Conservation (phyloP, 306 rosid genomes). For the Astragalus glycyphyllos region DNA sequence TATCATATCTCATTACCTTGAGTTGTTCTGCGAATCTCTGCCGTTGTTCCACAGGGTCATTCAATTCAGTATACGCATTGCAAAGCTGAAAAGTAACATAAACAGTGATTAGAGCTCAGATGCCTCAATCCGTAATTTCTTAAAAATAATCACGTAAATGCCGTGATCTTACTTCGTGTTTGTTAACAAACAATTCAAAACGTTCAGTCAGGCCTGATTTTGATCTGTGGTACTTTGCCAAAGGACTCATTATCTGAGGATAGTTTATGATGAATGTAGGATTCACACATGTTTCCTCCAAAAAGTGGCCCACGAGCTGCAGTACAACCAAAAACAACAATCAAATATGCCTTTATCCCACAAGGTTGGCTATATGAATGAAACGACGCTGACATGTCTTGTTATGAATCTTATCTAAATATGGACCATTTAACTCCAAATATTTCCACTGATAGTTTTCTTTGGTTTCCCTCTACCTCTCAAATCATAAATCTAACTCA, state of each 20-base stretch:
- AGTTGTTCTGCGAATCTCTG: constrained; percentile 91
- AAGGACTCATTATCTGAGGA: constrained; percentile 93
- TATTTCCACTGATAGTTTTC: not conserved
- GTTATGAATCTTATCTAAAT: not conserved
- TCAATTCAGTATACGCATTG: constrained; percentile 94
- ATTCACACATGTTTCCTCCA: constrained; percentile 85
- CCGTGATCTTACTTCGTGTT: constrained; percentile 64
- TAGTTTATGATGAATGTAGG: constrained; percentile 86
- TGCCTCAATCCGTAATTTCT: not conserved
- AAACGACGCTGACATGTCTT: not conserved
- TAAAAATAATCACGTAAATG: not conserved
- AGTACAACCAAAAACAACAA: constrained; percentile 11
- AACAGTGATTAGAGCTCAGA: constrained; percentile 23
- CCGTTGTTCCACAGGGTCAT: constrained; percentile 92
- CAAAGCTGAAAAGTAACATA: constrained; percentile 62
- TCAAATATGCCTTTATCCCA: not conserved
- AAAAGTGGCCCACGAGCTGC: constrained; percentile 98
- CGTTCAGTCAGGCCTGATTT: constrained; percentile 87
- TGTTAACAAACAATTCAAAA: constrained; percentile 84
- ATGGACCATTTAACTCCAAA: not conserved
- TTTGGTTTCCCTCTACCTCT: not conserved
- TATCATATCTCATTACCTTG: constrained; percentile 60
- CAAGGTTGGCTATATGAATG: not conserved
- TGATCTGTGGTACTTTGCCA: constrained; percentile 93
- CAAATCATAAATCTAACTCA: constrained; percentile 1